Base-by-base conservation (phyloP, 2,329 filamentous ascomycete species). In the Xylaria multiplex region DNA sequence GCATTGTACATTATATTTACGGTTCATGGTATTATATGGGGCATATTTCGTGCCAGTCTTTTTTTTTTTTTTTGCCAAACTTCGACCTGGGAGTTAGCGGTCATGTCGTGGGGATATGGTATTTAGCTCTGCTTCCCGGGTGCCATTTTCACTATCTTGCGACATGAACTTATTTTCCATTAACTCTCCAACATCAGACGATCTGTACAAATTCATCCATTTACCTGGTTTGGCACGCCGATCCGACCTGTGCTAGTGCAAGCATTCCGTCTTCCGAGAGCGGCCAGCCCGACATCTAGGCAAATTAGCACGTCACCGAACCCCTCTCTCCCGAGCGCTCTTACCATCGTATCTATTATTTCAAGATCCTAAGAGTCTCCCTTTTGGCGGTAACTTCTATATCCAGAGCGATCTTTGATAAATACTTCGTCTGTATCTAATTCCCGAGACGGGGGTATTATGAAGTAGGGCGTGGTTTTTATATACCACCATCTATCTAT, bases 1-100 rank as follows among this genome's bases (percentile, higher is more conserved):
- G 54, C 22, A 50, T 65, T 63, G 63, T 66, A 52, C 56, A 58
- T 48, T 59, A 54, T 37, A 43, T 53, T 50, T 56, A 24, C 43
- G 13, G 37, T 57, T 55, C 43, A 22, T 46, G 37, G 27, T 43
- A 37, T 37, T 32, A 27, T 27, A 19, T n/a, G 24, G 37, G 30
- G 35, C 32, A 7, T 54, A 42, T 30, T 27, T 59, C 22, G 6
- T 19, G 6, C 35, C 40, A 5, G 42, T 40, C 19, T 19, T 30
- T 1, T 19, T 5, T 37, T 24, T 2, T 5, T 37, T 24, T 2
- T 32, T n/a, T 19, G 9, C 13, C 22, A 14, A 46, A 42, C 22
- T 48, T 22, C 11, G 11, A 4, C 54, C n/a, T 32, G 16, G 37
- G 35, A 45, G 53, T 7, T 35, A 16, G 52, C 37, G 37, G 32